These are phyloP conservation scores for Waltergamsia citrina DNA, from an alignment of 2,329 filamentous ascomycete species.

Conservation along the genomic window DNA sequence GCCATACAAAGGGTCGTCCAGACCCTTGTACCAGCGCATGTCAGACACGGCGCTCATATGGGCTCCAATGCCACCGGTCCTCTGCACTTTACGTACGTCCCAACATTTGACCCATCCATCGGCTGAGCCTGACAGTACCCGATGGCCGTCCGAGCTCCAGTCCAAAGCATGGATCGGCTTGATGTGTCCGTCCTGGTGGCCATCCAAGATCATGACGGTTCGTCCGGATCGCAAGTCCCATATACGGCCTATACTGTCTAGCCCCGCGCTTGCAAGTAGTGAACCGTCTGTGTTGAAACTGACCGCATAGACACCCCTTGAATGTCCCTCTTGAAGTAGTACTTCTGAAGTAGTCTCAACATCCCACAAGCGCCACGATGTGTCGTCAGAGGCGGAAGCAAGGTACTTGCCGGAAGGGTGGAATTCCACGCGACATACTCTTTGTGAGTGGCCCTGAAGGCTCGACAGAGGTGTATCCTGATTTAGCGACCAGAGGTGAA, in stretches of 20 bases:
- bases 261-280: slow-evolving; percentile 79
- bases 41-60: slow-evolving; percentile 90
- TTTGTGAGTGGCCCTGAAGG: slow-evolving; percentile 71
- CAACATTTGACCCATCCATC: slow-evolving; percentile 98
- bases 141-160: slow-evolving; percentile 84
- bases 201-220: slow-evolving; percentile 92
- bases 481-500: slow-evolving; percentile 84
- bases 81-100: slow-evolving; percentile 85
- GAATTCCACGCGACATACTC: slow-evolving; percentile 88
- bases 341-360: slow-evolving; percentile 77
- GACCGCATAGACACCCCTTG: slow-evolving; percentile 82
- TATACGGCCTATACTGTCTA: slow-evolving; percentile 89
- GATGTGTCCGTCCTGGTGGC: slow-evolving; percentile 71
- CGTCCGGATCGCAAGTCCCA: slow-evolving; percentile 92
- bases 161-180: slow-evolving; percentile 89
- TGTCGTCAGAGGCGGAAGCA: slow-evolving; percentile 90
- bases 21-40: slow-evolving; percentile 85
- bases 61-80: slow-evolving; percentile 77
- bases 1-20: slow-evolving; percentile 62
- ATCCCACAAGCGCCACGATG: slow-evolving; percentile 95
- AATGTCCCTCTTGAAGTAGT: slow-evolving; percentile 87
- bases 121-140: slow-evolving; percentile 84
- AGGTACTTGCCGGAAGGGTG: slow-evolving; percentile 86
- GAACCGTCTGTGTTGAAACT: slow-evolving; percentile 89
- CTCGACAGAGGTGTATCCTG: slow-evolving; percentile 79